phyloP scores from a whole-genome alignment of 371 early-diverging fungal species.

The Mucor indicus region DNA sequence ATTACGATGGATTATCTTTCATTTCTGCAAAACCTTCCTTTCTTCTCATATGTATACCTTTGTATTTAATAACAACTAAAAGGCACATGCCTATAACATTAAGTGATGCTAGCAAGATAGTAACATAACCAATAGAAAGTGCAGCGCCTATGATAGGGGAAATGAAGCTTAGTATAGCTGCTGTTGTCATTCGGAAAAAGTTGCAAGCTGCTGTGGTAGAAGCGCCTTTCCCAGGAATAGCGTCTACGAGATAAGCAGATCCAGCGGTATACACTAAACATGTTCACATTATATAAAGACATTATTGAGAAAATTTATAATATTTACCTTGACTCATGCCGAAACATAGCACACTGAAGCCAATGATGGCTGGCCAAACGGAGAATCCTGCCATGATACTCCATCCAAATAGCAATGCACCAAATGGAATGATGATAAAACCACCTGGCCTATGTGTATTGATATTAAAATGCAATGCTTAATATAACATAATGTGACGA shows the following conservation, averaged over 20 bases:
- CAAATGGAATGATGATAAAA: constrained; percentile 48
- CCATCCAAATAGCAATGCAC: constrained; percentile 56
- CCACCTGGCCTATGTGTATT: constrained; percentile 55
- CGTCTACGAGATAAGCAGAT: constrained; percentile 50
- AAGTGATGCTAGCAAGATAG: constrained; percentile 27
- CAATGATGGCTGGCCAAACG: constrained; percentile 49
- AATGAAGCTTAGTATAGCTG: constrained; percentile 40
- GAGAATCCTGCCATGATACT: constrained; percentile 32
- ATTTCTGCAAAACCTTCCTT: constrained; percentile 17
- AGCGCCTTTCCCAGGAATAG: constrained; percentile 50
- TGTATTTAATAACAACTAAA: constrained; percentile 28
- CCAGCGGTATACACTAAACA: constrained; percentile 37
- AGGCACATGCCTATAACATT: constrained; percentile 28
- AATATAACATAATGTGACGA: no score
- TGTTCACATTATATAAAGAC: neutral
- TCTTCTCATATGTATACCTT: constrained; percentile 29
- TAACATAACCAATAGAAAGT: constrained; percentile 30
- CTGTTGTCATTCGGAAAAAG: constrained; percentile 47
- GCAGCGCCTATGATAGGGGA: constrained; percentile 16
- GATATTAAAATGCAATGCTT: no score
- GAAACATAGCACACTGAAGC: constrained; percentile 53
- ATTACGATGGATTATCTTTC: constrained; percentile 11
- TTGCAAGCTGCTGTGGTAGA: constrained; percentile 54
- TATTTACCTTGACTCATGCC: constrained; percentile 53
- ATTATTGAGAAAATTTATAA: neutral